Conservation (phyloP, 2,329 filamentous ascomycete genomes). For the Dothidotthia symphoricarpi region DNA sequence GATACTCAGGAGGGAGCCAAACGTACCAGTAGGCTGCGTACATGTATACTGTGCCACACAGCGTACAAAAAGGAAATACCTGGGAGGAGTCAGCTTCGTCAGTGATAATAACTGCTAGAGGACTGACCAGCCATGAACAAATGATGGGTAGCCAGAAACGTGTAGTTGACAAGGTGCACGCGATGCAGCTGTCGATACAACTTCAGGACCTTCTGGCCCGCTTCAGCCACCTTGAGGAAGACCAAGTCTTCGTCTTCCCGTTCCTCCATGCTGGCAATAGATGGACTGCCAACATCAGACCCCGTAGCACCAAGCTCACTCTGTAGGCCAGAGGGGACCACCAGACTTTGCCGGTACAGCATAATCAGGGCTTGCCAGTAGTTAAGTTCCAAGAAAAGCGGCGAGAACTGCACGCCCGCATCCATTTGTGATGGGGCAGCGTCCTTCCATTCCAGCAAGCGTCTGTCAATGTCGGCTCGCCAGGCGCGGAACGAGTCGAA, state of each 20-base stretch:
- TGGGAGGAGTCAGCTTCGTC: slow-evolving; percentile 32
- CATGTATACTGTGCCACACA: slow-evolving; percentile 91
- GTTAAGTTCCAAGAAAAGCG: slow-evolving; percentile 88
- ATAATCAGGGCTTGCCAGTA: slow-evolving; percentile 98
- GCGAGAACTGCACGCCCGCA: slow-evolving; percentile 84
- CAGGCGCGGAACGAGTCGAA: slow-evolving; percentile 86
- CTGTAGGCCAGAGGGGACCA: slow-evolving; percentile 80
- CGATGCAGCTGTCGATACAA: slow-evolving; percentile 88
- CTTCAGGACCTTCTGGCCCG: slow-evolving; percentile 86
- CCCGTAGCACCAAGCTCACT: slow-evolving; percentile 65
- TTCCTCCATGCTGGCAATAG: slow-evolving; percentile 62
- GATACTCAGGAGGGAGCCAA: background rate
- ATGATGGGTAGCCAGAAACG: slow-evolving; percentile 91
- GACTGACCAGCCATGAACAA: slow-evolving; percentile 86
- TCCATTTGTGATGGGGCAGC: slow-evolving; percentile 73
- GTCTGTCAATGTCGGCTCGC: slow-evolving; percentile 81
- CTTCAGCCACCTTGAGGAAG: slow-evolving; percentile 91
- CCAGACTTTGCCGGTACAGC: slow-evolving; percentile 87
- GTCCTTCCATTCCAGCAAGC: slow-evolving; percentile 83
- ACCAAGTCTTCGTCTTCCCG: slow-evolving; percentile 85
- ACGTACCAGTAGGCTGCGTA: slow-evolving; percentile 79
- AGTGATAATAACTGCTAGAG: slow-evolving; percentile 6
- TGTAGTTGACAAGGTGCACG: slow-evolving; percentile 89
- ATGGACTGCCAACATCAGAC: slow-evolving; percentile 60
- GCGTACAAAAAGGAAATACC: slow-evolving; percentile 91